Conservation (phyloP, 768 basidiomycete genomes). For the Steccherinum ochraceum region DNA sequence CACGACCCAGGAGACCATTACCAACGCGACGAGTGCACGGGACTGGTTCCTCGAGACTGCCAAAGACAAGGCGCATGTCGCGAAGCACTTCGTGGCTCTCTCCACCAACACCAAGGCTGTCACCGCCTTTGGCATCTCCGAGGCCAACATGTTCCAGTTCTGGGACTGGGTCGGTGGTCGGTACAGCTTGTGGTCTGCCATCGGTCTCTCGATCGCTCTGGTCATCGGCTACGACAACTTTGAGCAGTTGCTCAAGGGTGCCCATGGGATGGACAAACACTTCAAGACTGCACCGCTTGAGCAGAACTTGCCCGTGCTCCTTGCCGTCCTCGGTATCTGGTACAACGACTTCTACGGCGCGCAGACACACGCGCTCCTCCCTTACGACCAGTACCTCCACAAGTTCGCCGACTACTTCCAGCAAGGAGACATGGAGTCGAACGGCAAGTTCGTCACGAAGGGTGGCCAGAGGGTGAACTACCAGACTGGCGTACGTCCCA, state of each 20-base stretch:
- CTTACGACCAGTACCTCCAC: slow-evolving; percentile 98
- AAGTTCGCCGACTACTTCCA: slow-evolving; percentile 99
- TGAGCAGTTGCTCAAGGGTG: slow-evolving; percentile 81
- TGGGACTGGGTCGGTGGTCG: slow-evolving; percentile 99
- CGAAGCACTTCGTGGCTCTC: slow-evolving; percentile 98
- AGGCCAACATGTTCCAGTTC: slow-evolving; percentile 98
- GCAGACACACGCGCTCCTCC: slow-evolving; percentile 92
- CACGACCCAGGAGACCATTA: slow-evolving; percentile 99
- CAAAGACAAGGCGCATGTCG: slow-evolving; percentile 84
- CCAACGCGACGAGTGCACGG: slow-evolving; percentile 91
- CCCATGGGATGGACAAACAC: slow-evolving; percentile 97
- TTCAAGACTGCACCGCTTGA: slow-evolving; percentile 87
- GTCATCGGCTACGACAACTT: slow-evolving; percentile 95
- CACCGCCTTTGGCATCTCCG: slow-evolving; percentile 85
- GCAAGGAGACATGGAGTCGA: slow-evolving; percentile 99
- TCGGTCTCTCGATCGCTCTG: slow-evolving; percentile 91
- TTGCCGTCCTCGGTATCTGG: slow-evolving; percentile 92
- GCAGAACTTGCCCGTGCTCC: slow-evolving; percentile 84
- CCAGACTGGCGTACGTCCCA: slow-evolving; percentile 79
- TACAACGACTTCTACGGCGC: slow-evolving; percentile 99
- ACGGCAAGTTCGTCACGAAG: slow-evolving; percentile 96
- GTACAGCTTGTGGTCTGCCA: slow-evolving; percentile 98
- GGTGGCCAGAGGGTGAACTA: slow-evolving; percentile 88
- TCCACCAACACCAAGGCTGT: slow-evolving; percentile 95
- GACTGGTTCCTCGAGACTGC: slow-evolving; percentile 90